Percentiles rank a stretch among this genome's conserved stretches.
phyloP scores from a whole-genome alignment of 345 rosid genomes.

The Syzygium grande region DNA sequence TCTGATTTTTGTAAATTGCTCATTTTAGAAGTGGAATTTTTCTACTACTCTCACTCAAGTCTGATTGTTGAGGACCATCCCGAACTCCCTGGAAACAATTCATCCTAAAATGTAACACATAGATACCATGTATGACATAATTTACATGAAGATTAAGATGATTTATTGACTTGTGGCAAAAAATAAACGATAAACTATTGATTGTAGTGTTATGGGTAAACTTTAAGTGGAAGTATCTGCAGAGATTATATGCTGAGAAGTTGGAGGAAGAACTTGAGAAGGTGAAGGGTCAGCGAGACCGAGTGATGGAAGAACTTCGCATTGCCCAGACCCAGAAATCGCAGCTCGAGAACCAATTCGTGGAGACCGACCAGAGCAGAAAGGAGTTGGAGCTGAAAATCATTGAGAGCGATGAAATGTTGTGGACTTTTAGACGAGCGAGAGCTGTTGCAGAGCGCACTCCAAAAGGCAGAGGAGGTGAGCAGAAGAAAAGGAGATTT shows the following conservation, averaged over 20 bases:
- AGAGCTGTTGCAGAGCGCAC: not conserved
- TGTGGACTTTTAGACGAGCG: not conserved
- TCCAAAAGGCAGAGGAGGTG: not conserved
- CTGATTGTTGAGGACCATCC: not conserved
- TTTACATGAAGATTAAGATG: not conserved
- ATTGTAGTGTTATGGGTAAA: too few relatives aligned
- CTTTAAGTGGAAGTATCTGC: not conserved
- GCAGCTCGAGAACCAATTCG: not conserved
- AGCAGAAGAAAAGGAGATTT: not conserved
- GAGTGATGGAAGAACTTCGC: not conserved
- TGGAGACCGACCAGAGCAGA: not conserved
- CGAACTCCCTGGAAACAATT: not conserved
- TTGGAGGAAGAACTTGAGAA: not conserved
- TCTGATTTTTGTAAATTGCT: not conserved
- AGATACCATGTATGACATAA: not conserved
- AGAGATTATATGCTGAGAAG: not conserved
- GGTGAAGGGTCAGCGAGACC: not conserved
- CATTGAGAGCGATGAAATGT: not conserved
- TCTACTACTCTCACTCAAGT: not conserved
- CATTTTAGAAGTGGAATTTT: not conserved
- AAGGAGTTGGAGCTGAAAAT: not conserved
- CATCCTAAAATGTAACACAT: not conserved
- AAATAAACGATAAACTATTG: too few relatives aligned
- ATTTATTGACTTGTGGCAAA: too few relatives aligned
- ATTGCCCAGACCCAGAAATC: not conserved